phyloP scores from a whole-genome alignment of 2,329 filamentous ascomycete species.

The Exserohilum turcica region DNA sequence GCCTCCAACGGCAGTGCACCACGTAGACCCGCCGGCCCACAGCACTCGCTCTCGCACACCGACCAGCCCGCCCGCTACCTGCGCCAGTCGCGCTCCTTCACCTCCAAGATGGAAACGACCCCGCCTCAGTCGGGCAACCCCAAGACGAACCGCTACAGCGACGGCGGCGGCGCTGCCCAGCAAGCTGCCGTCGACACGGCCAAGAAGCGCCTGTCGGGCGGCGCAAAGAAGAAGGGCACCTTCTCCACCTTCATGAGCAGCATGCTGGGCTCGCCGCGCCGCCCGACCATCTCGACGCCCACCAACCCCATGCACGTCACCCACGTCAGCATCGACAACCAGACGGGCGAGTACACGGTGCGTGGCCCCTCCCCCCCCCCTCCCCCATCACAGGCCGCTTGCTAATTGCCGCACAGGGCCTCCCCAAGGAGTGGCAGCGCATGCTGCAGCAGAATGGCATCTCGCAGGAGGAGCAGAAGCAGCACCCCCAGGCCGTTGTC shows the following conservation, averaged over 20 bases:
- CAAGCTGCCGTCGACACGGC: constrained; percentile 12
- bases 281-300: constrained; percentile 93
- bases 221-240: constrained; percentile 50
- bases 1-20: constrained; percentile 19
- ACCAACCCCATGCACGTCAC: constrained; percentile 98
- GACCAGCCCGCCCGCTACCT: constrained; percentile 36
- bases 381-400: neutral
- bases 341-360: constrained; percentile 95
- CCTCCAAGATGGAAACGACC: constrained; percentile 51
- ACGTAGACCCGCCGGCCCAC: constrained; percentile 34
- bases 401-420: constrained; percentile 63
- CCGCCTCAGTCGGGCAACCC: constrained; percentile 43
- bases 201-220: constrained; percentile 41
- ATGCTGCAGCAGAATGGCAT: constrained; percentile 95
- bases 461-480: constrained; percentile 91
- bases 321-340: constrained; percentile 95
- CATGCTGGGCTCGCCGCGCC: constrained; percentile 70
- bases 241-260: constrained; percentile 49
- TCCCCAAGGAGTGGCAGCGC: constrained; percentile 97
- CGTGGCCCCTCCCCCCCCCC: constrained; percentile 26
- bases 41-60: constrained; percentile 40
- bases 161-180: constrained; percentile 32
- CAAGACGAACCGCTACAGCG: constrained; percentile 48
- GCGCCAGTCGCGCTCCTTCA: constrained; percentile 51
- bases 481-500: constrained; percentile 93